phyloP scores from a whole-genome alignment of 371 early-diverging fungal genomes.

The Sporodiniella umbellata region DNA sequence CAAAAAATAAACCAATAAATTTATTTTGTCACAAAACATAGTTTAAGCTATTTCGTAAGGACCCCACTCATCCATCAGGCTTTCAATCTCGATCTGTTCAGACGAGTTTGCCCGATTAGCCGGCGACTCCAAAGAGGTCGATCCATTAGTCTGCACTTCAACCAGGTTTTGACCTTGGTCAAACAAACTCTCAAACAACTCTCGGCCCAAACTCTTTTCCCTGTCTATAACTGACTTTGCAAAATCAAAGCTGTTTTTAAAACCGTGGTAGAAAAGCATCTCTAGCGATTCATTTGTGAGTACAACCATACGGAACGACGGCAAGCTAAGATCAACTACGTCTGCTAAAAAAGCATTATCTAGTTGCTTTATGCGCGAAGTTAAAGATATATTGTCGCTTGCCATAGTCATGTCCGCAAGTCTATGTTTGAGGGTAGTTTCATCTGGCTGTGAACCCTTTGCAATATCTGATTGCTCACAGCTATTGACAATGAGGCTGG shows the following conservation, averaged over 20 bases:
- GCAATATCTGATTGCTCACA: constrained; percentile 56
- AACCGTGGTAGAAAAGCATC: constrained; percentile 65
- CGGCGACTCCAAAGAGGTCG: not conserved
- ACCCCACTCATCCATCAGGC: constrained; percentile 34
- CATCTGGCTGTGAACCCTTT: constrained; percentile 18
- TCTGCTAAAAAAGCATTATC: constrained; percentile 16
- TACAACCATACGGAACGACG: constrained; percentile 53
- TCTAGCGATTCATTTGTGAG: constrained; percentile 65
- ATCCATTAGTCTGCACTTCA: constrained; percentile 5
- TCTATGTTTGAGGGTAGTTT: constrained; percentile 11
- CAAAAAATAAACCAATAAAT: not conserved
- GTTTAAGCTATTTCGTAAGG: constrained; percentile 30
- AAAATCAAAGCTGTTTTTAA: constrained; percentile 59
- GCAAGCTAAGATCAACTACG: constrained; percentile 19
- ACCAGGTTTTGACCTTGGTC: constrained; percentile 54
- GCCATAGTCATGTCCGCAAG: constrained; percentile 22
- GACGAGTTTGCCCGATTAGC: constrained; percentile 5
- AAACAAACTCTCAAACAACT: constrained; percentile 57
- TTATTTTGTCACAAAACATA: too few relatives aligned
- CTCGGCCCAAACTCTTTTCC: constrained; percentile 51
- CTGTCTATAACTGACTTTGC: constrained; percentile 54
- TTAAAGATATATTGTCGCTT: not conserved
- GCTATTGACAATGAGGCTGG: constrained; percentile 21
- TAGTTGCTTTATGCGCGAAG: constrained; percentile 17
- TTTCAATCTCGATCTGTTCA: constrained; percentile 31